Evolutionary conservation across 2,329 filamentous ascomycete genomes (phyloP), one percentile per base, ranked within the genome.

Genomic region (Aspergillus bombycis): DNA sequence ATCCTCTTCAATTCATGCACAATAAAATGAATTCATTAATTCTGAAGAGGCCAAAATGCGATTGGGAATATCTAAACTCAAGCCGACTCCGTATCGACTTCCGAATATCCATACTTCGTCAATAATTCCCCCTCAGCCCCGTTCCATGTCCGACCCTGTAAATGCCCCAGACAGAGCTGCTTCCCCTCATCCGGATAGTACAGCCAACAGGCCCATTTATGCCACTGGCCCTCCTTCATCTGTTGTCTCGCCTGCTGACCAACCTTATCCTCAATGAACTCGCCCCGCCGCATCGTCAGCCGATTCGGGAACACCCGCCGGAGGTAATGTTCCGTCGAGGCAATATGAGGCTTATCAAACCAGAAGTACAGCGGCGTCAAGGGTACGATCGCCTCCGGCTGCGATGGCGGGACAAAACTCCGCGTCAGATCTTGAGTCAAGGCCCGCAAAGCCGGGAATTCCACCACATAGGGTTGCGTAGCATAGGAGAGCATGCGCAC

Each of bases 261-360:
- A 43, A 64, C 61, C 41, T 64, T 64, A 62, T 64, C 62, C 59
- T 64, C 62, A 43, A 64, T 64, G 21, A 64, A 64, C 38, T 64
- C 62, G 4, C 62, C 62, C 10, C 62, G 54, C 0, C 62, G 59
- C 59, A 64, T 64, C 8, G 62, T 38, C 55, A 64, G 30, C 23
- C 41, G 59, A 14, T 38, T 64, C 30, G 62, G 62, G 28, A 64
- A 64, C n/a, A 64, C 62, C 16, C 54, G 19, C 11, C 48, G 23
- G 16, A 64, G 59, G 30, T 64, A 64, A 23, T 64, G 62, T 21
- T 45, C 38, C 9, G 62, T 64, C 21, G 54, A 45, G 12, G 59
- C 62, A 3, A 64, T n/a, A 58, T 64, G 62, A 1, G 62, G 62
- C 16, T 64, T 64, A 50, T 64, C 62, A n/a, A 62, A 64, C 62